Percentiles rank a stretch among this genome's conserved stretches.
These are phyloP conservation scores for Hawksworthiomyces lignivorus DNA, from an alignment of 2,329 filamentous ascomycete genomes.

Conservation along the genomic window DNA sequence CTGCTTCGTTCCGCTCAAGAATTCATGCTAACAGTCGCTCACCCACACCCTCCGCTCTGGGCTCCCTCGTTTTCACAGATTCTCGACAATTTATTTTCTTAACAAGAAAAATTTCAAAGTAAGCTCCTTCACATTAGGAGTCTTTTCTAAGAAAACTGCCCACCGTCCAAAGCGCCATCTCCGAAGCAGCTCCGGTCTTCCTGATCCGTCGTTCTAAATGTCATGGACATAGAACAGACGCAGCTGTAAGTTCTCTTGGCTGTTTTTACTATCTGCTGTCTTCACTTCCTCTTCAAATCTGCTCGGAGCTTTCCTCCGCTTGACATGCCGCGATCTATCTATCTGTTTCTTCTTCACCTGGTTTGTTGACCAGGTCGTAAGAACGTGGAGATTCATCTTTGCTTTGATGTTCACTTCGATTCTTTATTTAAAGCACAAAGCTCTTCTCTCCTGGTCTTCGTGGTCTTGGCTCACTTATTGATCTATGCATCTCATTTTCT, in stretches of 20 bases:
- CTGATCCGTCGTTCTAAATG: too few relatives aligned
- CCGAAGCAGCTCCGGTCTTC: too few relatives aligned
- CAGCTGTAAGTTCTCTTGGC: constrained; percentile 39
- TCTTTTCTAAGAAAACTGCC: too few relatives aligned
- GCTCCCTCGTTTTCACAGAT: background rate
- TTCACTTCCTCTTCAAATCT: background rate
- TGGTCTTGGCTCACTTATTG: background rate
- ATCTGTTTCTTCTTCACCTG: constrained; percentile 1
- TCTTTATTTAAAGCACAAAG: too few relatives aligned
- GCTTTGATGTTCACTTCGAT: background rate
- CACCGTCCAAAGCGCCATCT: too few relatives aligned
- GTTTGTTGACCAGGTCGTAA: background rate
- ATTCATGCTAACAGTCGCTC: constrained; percentile 32
- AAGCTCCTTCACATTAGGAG: too few relatives aligned
- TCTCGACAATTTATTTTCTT: too few relatives aligned
- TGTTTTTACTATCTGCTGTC: constrained; percentile 15
- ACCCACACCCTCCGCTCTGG: constrained; percentile 6
- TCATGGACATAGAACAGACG: constrained; percentile 45
- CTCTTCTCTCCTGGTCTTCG: constrained; percentile 7
- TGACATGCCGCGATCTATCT: background rate
- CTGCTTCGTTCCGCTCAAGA: constrained; percentile 17
- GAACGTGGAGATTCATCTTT: background rate
- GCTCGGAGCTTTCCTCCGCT: background rate
- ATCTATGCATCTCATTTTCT: constrained; percentile 12
- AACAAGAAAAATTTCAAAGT: too few relatives aligned